Base-by-base conservation (phyloP, 345 rosid genomes). In the Firmiana major region DNA sequence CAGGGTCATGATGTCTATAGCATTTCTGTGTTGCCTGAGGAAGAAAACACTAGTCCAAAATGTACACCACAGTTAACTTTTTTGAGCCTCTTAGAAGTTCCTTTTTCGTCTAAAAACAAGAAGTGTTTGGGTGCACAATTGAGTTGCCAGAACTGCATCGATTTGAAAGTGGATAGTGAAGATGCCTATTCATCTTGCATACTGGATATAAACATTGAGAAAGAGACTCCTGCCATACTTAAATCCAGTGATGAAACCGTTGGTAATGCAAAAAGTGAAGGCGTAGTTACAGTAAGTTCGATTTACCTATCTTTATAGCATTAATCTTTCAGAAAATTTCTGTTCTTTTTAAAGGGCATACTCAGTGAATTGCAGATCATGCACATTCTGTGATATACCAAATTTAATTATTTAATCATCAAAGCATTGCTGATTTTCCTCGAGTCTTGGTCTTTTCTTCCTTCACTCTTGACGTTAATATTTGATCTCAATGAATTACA, bases 1-100 rank as follows among this genome's bases (percentile, higher is more conserved):
- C 84, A 91, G 98, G 93, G 84, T 53, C 81, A 84, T 84, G 92
- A 89, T 68, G 86, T 85, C 68, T 89, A 87, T 78, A 88, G 87
- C 77, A 83, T 90, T 83, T 86, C 97, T 26, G 80, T 89, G 78
- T 71, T 91, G 78, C 91, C 97, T 1, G 94, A 89, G 54, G 87
- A 86, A 87, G 91, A 81, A 55, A 83, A 80, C 34, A 60, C 63
- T 16, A 81, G 79, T 66, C 81, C 90, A 6, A 73, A 78, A 19
- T 79, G 84, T 76, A 70, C 82, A 57, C 85, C 91, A 0, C 85
- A 83, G 79, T 84, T 88, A 54, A 82, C 94, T 13, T 81, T 89
- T 84, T 80, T 94, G 75, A 86, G 94, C 83, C 84, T 93, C 66
- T 68, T 95, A 46, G 90, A 87, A 81, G 86, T 94, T 81, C 86